phyloP scores from a whole-genome alignment of 2,329 filamentous ascomycete genomes.

The Tolypocladium paradoxum region DNA sequence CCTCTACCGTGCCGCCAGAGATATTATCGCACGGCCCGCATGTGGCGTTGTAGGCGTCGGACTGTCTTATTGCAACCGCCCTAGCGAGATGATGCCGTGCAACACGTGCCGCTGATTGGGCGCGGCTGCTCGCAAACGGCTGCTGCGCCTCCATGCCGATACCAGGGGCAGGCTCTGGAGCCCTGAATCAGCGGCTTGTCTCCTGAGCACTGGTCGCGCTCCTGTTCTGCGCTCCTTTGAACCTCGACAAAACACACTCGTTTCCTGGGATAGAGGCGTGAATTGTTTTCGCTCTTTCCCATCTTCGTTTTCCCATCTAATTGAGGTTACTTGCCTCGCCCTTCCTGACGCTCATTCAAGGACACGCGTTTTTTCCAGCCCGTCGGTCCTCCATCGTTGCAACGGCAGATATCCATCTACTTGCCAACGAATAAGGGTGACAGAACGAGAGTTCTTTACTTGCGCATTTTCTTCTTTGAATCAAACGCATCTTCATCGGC shows the following conservation, averaged over 20 bases:
- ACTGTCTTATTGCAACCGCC: too few species aligned
- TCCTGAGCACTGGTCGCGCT: too few species aligned
- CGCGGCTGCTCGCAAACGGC: neutral
- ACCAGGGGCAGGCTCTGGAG: neutral
- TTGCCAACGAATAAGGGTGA: neutral
- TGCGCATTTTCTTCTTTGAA: neutral
- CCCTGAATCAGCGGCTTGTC: too few species aligned
- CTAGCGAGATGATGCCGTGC: neutral
- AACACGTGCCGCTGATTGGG: neutral
- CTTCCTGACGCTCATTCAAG: constrained; percentile 6
- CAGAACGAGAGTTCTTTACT: neutral
- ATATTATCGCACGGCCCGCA: too few species aligned
- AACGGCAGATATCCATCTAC: neutral
- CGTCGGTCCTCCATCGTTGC: too few species aligned
- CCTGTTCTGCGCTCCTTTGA: neutral
- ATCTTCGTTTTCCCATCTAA: neutral
- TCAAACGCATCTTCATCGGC: neutral
- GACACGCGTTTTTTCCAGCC: neutral
- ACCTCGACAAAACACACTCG: neutral
- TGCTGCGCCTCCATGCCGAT: neutral
- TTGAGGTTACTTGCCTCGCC: neutral
- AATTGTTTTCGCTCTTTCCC: neutral
- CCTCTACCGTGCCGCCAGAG: too few species aligned
- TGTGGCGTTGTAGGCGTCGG: too few species aligned
- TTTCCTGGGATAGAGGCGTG: neutral